phyloP scores from a whole-genome alignment of 1,139 yeast genomes.

The Hanseniaspora uvarum region DNA sequence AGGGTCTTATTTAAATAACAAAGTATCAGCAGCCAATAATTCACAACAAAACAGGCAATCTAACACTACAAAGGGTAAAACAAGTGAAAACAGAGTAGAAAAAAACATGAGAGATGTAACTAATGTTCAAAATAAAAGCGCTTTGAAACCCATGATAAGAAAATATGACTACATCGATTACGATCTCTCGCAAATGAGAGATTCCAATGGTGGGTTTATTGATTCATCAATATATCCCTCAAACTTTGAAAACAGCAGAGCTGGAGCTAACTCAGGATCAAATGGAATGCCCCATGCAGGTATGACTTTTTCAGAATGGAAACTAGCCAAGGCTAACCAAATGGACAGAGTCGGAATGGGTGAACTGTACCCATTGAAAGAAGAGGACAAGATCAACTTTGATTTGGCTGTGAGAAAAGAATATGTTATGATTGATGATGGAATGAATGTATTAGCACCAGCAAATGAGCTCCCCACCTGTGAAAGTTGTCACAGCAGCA shows the following conservation, averaged over 20 bases:
- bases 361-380: constrained; percentile 2
- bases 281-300: constrained; percentile 24
- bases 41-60: not conserved
- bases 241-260: constrained; percentile 1
- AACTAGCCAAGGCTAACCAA: constrained; percentile 33
- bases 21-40: constrained; percentile 1
- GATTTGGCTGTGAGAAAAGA: constrained; percentile 25
- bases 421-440: constrained; percentile 12
- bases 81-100: not conserved
- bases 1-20: constrained; percentile 1
- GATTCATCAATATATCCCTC: constrained; percentile 23
- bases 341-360: constrained; percentile 18
- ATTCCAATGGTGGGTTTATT: constrained; percentile 78
- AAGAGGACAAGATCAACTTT: constrained; percentile 19
- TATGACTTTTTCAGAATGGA: constrained; percentile 67
- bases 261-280: not conserved
- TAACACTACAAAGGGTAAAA: not conserved
- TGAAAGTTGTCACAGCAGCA: constrained; percentile 59
- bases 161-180: constrained; percentile 76
- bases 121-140: constrained; percentile 16
- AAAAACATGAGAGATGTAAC: constrained; percentile 8
- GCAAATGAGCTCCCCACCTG: constrained; percentile 64
- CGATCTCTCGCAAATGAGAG: constrained; percentile 82
- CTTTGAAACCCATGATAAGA: constrained; percentile 35
- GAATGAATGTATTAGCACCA: constrained; percentile 54